A percentile compares a stretch with the other conserved stretches of the same genome.
phyloP scores from a whole-genome alignment of 1,139 yeast species.

The Kodamaea sp. region DNA sequence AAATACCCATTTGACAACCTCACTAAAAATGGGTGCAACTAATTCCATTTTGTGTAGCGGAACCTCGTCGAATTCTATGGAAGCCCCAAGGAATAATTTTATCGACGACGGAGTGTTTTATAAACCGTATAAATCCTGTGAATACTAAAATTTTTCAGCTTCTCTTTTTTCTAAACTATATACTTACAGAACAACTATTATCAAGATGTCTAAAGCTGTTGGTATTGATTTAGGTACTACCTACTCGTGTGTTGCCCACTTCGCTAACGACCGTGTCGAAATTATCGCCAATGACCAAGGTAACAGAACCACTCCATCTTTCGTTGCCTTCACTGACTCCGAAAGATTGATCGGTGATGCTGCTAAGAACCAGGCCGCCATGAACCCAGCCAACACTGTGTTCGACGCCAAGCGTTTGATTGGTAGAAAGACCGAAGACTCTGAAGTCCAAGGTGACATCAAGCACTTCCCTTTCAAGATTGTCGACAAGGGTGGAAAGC shows the following conservation, averaged over 20 bases:
- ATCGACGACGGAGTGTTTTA: constrained; percentile 12
- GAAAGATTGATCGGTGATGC: constrained; percentile 73
- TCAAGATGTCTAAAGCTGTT: constrained; percentile 62
- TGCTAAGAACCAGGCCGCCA: constrained; percentile 72
- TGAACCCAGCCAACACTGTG: constrained; percentile 66
- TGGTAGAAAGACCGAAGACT: constrained; percentile 62
- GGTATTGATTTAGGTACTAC: constrained; percentile 89
- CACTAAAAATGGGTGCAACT: constrained; percentile 8
- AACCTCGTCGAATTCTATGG: constrained; percentile 17
- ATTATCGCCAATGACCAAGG: constrained; percentile 72
- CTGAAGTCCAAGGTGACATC: constrained; percentile 57
- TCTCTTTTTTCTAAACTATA: constrained; percentile 6
- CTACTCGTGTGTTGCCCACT: constrained; percentile 81
- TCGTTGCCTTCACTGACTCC: constrained; percentile 67
- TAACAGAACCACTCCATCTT: constrained; percentile 71
- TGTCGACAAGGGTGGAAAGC: constrained; percentile 58
- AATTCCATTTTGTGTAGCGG: constrained; percentile 9
- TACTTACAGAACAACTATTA: constrained; percentile 9
- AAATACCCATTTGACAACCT: constrained; percentile 1
- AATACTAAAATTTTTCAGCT: constrained; percentile 8
- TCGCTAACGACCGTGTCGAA: constrained; percentile 70
- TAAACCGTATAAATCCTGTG: constrained; percentile 9
- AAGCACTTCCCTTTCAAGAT: constrained; percentile 68
- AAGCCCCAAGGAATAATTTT: constrained; percentile 11
- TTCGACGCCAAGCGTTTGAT: constrained; percentile 71